phyloP scores from a whole-genome alignment of 169 alveolate genomes.

The Plasmodium vinckei region DNA sequence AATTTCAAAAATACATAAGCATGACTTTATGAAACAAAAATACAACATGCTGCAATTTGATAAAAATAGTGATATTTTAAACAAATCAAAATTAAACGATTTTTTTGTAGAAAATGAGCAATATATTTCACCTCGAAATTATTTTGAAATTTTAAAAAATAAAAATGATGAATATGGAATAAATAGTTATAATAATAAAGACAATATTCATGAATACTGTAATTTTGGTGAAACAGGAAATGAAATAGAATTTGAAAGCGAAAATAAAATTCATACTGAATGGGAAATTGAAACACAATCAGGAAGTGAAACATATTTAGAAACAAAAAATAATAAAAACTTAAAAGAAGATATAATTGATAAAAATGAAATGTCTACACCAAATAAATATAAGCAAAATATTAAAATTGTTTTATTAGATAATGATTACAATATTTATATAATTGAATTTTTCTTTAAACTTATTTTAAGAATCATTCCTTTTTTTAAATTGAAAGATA shows the following conservation, averaged over 20 bases:
- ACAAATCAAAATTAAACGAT: slow-evolving; percentile 8
- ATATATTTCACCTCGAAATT: slow-evolving; percentile 16
- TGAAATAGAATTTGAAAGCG: slow-evolving; percentile 46
- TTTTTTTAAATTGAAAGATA: slow-evolving; percentile 31
- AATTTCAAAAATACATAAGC: slow-evolving; percentile 14
- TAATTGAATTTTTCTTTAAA: slow-evolving; percentile 65
- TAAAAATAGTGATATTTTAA: slow-evolving; percentile 9
- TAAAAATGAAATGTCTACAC: slow-evolving; percentile 2
- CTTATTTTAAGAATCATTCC: slow-evolving; percentile 67
- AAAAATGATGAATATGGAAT: too few relatives aligned
- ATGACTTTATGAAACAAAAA: not conserved
- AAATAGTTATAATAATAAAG: not conserved
- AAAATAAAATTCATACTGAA: slow-evolving; percentile 29
- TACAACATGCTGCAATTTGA: slow-evolving; percentile 7
- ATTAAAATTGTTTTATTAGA: slow-evolving; percentile 53
- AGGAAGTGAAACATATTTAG: slow-evolving; percentile 27
- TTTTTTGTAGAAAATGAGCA: slow-evolving; percentile 2
- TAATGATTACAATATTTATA: slow-evolving; percentile 50
- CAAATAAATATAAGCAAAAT: slow-evolving; percentile 8
- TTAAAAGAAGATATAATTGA: slow-evolving; percentile 19
- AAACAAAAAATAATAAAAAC: slow-evolving; percentile 4
- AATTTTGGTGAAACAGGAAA: slow-evolving; percentile 13
- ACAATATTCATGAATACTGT: not conserved
- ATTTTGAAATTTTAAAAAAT: slow-evolving; percentile 27
- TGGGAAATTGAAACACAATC: slow-evolving; percentile 32